Evolutionary conservation across 2,329 filamentous ascomycete species (phyloP).

Genomic region (Neobulgaria alba): DNA sequence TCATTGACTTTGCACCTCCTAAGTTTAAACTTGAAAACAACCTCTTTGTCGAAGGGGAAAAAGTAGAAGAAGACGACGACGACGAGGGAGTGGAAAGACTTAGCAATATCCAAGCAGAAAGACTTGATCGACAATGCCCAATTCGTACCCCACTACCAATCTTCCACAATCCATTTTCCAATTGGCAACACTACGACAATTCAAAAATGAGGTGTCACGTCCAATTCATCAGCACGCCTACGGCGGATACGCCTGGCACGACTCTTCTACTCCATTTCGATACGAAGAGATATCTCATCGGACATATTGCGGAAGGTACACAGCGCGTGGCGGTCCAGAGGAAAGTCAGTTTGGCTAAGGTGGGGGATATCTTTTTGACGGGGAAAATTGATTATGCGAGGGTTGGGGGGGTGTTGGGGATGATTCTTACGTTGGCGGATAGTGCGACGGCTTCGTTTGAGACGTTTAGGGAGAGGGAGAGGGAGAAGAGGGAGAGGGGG

Average conservation of each 20-base stretch:
- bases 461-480: conserved; percentile 36
- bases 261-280: conserved; percentile 72
- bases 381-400: conserved; percentile 68
- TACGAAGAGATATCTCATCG: conserved; percentile 75
- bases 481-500: conserved; percentile 20
- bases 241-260: conserved; percentile 79
- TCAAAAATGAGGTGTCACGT: conserved; percentile 64
- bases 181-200: too few relatives aligned
- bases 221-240: conserved; percentile 72
- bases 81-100: too few relatives aligned
- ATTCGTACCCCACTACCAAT: conserved; percentile 66
- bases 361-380: conserved; percentile 74
- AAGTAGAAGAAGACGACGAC: too few relatives aligned
- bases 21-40: too few relatives aligned
- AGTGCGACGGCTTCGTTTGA: conserved; percentile 39
- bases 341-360: conserved; percentile 53
- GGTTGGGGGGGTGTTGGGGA: conserved; percentile 73
- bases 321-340: conserved; percentile 61
- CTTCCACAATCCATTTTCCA: conserved; percentile 50
- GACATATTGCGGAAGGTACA: conserved; percentile 72
- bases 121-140: too few relatives aligned
- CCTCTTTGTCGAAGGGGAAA: too few relatives aligned
- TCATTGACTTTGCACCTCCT: too few relatives aligned
- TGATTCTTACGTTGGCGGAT: conserved; percentile 78
- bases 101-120: too few relatives aligned